These are phyloP conservation scores for Amaranthus tricolor DNA, from an alignment of 179 eudicot genomes.

Conservation along the genomic window DNA sequence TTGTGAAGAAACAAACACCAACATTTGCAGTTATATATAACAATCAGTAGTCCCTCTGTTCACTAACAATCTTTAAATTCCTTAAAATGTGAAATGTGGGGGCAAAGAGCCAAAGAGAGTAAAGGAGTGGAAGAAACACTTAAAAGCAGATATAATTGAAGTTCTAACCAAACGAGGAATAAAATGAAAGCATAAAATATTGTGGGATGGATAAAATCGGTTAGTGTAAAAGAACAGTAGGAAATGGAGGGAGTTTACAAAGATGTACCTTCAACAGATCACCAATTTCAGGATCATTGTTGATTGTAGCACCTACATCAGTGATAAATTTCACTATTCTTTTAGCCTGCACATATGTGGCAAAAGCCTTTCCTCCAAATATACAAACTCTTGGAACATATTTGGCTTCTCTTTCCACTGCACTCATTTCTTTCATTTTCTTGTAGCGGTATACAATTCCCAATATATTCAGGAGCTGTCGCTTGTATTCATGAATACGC, in stretches of 20 bases:
- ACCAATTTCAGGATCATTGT: conserved; percentile 86
- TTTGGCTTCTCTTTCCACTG: conserved; percentile 52
- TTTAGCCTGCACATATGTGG: conserved; percentile 92
- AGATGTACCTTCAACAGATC: conserved; percentile 71
- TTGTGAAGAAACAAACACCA: neutral
- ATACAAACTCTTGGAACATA: conserved; percentile 85
- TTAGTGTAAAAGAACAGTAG: no score
- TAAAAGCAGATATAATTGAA: no score
- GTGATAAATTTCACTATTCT: conserved; percentile 87
- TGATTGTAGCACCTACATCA: conserved; percentile 77
- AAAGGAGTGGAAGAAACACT: no score
- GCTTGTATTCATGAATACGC: conserved; percentile 91
- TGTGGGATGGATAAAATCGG: neutral
- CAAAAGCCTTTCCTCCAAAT: conserved; percentile 97
- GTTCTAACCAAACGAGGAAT: no score
- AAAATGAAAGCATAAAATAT: no score
- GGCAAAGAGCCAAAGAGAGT: no score
- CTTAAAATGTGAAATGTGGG: no score
- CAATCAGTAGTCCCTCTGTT: no score
- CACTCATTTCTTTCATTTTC: conserved; percentile 87
- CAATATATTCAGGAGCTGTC: conserved; percentile 78
- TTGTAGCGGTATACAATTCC: conserved; percentile 90
- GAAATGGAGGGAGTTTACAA: neutral
- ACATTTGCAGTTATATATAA: neutral
- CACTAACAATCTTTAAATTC: no score